These are phyloP conservation scores for Artemisia princeps DNA, from an alignment of 140 eudicot genomes.

Conservation along the genomic window DNA sequence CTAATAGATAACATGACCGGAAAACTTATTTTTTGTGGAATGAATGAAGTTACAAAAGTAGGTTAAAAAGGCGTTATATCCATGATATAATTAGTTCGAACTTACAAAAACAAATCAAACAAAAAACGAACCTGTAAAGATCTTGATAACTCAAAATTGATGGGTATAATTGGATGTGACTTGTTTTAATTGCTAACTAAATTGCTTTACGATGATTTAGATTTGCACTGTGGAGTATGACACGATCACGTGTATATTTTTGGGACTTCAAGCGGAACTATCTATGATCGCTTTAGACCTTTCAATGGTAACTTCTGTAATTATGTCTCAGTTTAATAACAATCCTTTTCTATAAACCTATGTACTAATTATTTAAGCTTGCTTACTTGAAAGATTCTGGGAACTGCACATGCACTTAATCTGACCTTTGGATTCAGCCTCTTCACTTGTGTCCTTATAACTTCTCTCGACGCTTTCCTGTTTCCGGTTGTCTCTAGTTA, in stretches of 20 bases:
- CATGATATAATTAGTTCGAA: too few species aligned
- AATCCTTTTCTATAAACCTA: background rate
- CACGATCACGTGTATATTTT: conserved; percentile 50
- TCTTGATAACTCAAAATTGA: too few species aligned
- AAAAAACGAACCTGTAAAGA: background rate
- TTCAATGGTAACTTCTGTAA: conserved; percentile 48
- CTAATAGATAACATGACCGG: too few species aligned
- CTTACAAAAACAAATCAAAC: too few species aligned
- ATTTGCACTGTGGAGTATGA: conserved; percentile 77
- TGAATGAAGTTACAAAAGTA: too few species aligned
- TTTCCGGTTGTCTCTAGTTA: conserved; percentile 66
- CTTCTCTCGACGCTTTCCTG: conserved; percentile 60
- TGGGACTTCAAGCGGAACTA: conserved; percentile 77
- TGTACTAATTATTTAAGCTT: conserved; percentile 14
- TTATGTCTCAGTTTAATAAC: background rate
- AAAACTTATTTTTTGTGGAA: too few species aligned
- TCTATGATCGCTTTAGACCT: conserved; percentile 77
- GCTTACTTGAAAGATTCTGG: conserved; percentile 53
- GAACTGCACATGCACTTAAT: conserved; percentile 81
- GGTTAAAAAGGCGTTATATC: too few species aligned
- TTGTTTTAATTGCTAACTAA: conserved; percentile 8
- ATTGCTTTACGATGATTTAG: conserved; percentile 32
- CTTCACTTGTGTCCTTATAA: conserved; percentile 61
- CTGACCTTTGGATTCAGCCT: conserved; percentile 61
- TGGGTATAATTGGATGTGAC: background rate